These are phyloP conservation scores for Dryas drummondii DNA, from an alignment of 306 rosid species.

Conservation along the genomic window DNA sequence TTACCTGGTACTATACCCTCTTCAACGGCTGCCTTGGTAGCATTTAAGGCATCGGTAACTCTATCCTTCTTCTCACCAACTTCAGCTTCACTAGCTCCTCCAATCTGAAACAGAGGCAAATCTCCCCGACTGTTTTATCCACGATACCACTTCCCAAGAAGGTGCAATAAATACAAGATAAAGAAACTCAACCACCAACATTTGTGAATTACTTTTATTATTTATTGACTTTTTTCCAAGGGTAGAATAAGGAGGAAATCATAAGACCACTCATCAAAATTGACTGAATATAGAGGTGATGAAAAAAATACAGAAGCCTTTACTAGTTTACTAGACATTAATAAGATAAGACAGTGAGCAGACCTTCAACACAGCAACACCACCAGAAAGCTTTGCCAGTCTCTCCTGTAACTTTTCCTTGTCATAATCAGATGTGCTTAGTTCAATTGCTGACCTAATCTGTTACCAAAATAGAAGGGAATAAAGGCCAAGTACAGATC, in stretches of 20 bases:
- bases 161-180: too few relatives aligned
- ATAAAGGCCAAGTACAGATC: slow-evolving; percentile 3
- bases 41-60: slow-evolving; percentile 94
- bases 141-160: background rate
- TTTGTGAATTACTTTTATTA: background rate
- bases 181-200: background rate
- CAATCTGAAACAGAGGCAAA: slow-evolving; percentile 52
- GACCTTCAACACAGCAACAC: slow-evolving; percentile 96
- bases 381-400: slow-evolving; percentile 91
- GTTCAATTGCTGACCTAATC: slow-evolving; percentile 80
- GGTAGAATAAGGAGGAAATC: background rate
- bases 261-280: too few relatives aligned
- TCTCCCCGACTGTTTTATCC: slow-evolving; percentile 9
- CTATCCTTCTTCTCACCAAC: slow-evolving; percentile 96
- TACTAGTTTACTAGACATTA: background rate
- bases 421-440: slow-evolving; percentile 89
- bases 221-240: background rate
- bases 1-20: slow-evolving; percentile 90
- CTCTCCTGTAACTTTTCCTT: slow-evolving; percentile 94
- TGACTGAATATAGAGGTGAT: background rate
- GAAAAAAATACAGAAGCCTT: background rate
- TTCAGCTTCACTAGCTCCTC: slow-evolving; percentile 98
- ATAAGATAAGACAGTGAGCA: background rate
- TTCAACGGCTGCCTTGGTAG: slow-evolving; percentile 96
- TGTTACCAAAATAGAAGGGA: slow-evolving; percentile 27